Percentiles rank a stretch among this genome's conserved stretches.
Evolutionary conservation across 2,329 filamentous ascomycete genomes (phyloP).

Genomic region (Cladosporium sp.): DNA sequence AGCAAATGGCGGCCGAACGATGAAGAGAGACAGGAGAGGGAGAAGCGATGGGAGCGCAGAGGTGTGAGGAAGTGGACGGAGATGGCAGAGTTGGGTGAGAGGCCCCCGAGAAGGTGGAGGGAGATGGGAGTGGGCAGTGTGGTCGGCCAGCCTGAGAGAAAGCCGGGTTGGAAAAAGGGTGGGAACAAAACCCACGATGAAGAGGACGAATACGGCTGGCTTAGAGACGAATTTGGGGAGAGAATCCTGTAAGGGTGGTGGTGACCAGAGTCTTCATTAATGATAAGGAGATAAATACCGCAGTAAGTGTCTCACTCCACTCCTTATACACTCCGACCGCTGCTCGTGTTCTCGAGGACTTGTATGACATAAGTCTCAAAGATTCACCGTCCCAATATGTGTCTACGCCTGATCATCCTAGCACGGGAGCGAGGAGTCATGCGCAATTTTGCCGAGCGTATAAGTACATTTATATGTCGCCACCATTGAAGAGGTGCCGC

Average conservation of each 20-base stretch:
- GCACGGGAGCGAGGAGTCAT: background rate
- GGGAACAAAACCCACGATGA: background rate
- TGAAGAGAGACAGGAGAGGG: conserved; percentile 47
- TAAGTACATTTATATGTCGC: background rate
- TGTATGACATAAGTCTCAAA: background rate
- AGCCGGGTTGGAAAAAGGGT: conserved; percentile 18
- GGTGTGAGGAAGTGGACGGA: conserved; percentile 53
- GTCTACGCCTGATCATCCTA: background rate
- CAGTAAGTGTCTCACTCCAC: background rate
- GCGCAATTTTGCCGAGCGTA: background rate
- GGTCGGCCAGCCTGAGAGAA: conserved; percentile 11
- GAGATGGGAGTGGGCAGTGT: conserved; percentile 31
- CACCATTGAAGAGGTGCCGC: background rate
- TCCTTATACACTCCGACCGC: background rate
- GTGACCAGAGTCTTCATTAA: background rate
- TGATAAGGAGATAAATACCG: background rate
- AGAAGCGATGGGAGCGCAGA: conserved; percentile 50
- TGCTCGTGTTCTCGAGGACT: background rate
- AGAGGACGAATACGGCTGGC: conserved; percentile 22
- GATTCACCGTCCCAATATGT: background rate
- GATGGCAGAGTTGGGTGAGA: conserved; percentile 54
- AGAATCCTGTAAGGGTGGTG: conserved; percentile 20
- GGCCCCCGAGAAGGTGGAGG: conserved; percentile 58
- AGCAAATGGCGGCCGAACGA: conserved; percentile 69
- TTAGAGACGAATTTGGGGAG: conserved; percentile 32